These are phyloP conservation scores for Starmerella powellii DNA, from an alignment of 805 yeast genomes.

Conservation along the genomic window DNA sequence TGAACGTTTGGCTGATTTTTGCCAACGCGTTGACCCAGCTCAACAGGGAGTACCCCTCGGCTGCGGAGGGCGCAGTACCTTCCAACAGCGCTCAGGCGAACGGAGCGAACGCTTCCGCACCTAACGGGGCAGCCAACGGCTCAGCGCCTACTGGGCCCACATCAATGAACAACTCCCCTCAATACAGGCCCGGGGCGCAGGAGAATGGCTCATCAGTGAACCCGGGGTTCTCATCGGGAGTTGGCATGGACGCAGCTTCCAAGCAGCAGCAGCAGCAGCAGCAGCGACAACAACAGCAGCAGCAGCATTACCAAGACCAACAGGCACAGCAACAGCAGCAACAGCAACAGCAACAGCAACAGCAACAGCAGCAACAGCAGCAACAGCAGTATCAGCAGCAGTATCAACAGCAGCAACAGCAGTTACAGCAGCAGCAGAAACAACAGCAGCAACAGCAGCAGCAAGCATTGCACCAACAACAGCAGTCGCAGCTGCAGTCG, in stretches of 20 bases:
- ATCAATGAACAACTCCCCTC: not conserved
- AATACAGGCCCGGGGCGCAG: too few species aligned
- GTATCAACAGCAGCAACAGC: conserved; percentile 8
- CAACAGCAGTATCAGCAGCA: conserved; percentile 5
- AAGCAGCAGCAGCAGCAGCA: not conserved
- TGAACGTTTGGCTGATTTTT: conserved; percentile 13
- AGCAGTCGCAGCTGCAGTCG: not conserved
- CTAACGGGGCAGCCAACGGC: too few species aligned
- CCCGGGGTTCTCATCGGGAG: too few species aligned
- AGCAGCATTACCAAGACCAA: not conserved
- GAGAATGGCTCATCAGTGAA: too few species aligned
- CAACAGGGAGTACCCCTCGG: conserved; percentile 1
- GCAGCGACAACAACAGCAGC: not conserved
- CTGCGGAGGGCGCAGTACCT: not conserved
- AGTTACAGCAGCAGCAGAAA: conserved; percentile 1
- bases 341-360: conserved; percentile 16
- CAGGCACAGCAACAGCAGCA: not conserved
- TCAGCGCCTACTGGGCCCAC: too few species aligned
- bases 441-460: conserved; percentile 4
- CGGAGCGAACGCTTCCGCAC: too few species aligned
- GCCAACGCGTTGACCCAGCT: conserved; percentile 12
- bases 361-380: conserved; percentile 17
- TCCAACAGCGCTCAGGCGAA: too few species aligned
- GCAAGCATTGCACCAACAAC: not conserved
- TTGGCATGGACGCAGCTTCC: not conserved